Evolutionary conservation across 805 yeast species (phyloP).

Genomic region (Candida insectalens): DNA sequence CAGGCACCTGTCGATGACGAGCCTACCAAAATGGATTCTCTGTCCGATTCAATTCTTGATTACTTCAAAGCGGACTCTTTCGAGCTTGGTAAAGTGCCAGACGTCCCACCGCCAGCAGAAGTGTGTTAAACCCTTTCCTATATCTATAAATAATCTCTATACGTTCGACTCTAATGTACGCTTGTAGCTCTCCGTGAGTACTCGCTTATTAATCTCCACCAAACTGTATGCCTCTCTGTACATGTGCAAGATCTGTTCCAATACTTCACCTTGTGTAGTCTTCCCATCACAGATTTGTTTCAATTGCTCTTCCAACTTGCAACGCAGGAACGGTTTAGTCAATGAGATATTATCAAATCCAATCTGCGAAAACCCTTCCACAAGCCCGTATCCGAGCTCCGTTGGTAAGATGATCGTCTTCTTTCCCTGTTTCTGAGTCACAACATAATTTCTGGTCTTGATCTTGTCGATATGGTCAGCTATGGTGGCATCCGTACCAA

Average conservation of each 20-base stretch:
- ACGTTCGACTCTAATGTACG: slow-evolving; percentile 7
- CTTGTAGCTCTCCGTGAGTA: slow-evolving; percentile 27
- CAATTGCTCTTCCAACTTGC: slow-evolving; percentile 61
- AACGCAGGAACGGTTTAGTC: slow-evolving; percentile 82
- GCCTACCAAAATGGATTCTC: slow-evolving; percentile 23
- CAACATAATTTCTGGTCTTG: slow-evolving; percentile 54
- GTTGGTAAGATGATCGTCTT: slow-evolving; percentile 60
- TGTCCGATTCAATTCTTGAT: slow-evolving; percentile 32
- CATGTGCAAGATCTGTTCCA: slow-evolving; percentile 40
- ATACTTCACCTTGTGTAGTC: slow-evolving; percentile 41
- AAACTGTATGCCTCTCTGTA: slow-evolving; percentile 54
- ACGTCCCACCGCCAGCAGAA: slow-evolving; percentile 56
- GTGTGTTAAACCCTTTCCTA: slow-evolving; percentile 9
- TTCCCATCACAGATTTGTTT: slow-evolving; percentile 60
- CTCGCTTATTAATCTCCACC: slow-evolving; percentile 31
- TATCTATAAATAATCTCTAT: not conserved
- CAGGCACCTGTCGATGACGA: slow-evolving; percentile 17
- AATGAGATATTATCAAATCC: slow-evolving; percentile 63
- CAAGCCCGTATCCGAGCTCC: slow-evolving; percentile 73
- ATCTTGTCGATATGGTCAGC: slow-evolving; percentile 94
- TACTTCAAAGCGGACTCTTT: slow-evolving; percentile 42
- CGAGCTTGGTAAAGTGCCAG: slow-evolving; percentile 59
- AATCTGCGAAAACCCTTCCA: slow-evolving; percentile 77
- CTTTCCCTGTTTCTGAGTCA: slow-evolving; percentile 28
- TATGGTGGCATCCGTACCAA: slow-evolving; percentile 98